Evolutionary conservation across 805 yeast genomes (phyloP).

Genomic region (Ogataea neopini): DNA sequence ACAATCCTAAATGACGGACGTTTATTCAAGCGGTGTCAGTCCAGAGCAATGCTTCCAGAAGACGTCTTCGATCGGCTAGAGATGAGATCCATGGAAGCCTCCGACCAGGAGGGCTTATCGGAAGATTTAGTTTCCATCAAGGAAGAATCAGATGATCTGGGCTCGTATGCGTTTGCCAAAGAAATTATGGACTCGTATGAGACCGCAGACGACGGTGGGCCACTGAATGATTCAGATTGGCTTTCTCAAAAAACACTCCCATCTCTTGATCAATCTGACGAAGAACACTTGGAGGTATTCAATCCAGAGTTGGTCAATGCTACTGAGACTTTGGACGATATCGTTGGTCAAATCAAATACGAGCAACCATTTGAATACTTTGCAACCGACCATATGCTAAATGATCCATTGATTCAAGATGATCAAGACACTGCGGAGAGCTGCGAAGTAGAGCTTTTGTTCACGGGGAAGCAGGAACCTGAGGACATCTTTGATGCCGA

Average conservation of each 20-base stretch:
- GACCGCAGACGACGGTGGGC: not conserved
- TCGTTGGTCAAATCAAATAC: not conserved
- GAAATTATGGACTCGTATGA: slow-evolving; percentile 1
- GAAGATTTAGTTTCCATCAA: not conserved
- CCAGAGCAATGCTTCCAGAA: slow-evolving; percentile 1
- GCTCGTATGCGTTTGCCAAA: not conserved
- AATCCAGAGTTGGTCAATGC: not conserved
- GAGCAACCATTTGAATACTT: not conserved
- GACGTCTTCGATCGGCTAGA: not conserved
- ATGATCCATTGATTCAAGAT: not conserved
- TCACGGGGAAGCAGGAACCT: not conserved
- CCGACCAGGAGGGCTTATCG: not conserved
- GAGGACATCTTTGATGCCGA: not conserved
- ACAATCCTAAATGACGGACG: not conserved
- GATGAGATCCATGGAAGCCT: not conserved
- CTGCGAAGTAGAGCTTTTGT: not conserved
- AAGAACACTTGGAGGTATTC: slow-evolving; percentile 4
- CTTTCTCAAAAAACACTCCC: slow-evolving; percentile 2
- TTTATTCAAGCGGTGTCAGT: not conserved
- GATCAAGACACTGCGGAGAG: not conserved
- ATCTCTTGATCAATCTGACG: slow-evolving; percentile 5
- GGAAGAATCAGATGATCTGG: not conserved
- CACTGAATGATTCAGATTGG: not conserved
- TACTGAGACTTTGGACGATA: not conserved
- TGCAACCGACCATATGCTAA: slow-evolving; percentile 3